Conservation (phyloP, 73 alveolate genomes). For the Paramecium pentaurelia region DNA sequence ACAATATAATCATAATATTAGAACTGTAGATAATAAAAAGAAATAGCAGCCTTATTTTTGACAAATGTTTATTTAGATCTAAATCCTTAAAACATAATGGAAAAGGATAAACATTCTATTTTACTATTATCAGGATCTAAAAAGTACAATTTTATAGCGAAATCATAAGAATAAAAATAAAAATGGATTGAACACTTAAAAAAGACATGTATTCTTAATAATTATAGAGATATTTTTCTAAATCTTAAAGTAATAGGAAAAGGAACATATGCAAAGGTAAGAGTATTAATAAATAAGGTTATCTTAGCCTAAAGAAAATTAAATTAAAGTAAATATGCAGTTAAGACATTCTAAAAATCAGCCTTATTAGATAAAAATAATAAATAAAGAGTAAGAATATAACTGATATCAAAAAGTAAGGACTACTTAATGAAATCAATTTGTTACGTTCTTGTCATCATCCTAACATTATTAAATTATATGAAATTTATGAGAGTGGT, state of each 20-base stretch:
- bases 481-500: constrained; percentile 48
- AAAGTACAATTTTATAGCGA: neutral
- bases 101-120: neutral
- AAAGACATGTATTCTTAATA: neutral
- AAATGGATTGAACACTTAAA: neutral
- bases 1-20: neutral
- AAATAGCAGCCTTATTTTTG: neutral
- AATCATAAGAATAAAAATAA: neutral
- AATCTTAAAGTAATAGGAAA: constrained; percentile 35
- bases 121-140: neutral
- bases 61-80: neutral
- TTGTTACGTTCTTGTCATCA: constrained; percentile 45
- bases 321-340: neutral
- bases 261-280: constrained; percentile 34
- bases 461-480: constrained; percentile 49
- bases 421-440: constrained; percentile 22
- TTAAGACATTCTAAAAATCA: constrained; percentile 32
- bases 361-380: neutral
- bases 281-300: neutral
- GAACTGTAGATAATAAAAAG: neutral
- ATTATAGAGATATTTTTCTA: neutral
- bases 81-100: neutral
- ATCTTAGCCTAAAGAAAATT: neutral
- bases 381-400: neutral
- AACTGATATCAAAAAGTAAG: neutral